phyloP scores from a whole-genome alignment of 208 protist species.

The Phytomonas sp. region DNA sequence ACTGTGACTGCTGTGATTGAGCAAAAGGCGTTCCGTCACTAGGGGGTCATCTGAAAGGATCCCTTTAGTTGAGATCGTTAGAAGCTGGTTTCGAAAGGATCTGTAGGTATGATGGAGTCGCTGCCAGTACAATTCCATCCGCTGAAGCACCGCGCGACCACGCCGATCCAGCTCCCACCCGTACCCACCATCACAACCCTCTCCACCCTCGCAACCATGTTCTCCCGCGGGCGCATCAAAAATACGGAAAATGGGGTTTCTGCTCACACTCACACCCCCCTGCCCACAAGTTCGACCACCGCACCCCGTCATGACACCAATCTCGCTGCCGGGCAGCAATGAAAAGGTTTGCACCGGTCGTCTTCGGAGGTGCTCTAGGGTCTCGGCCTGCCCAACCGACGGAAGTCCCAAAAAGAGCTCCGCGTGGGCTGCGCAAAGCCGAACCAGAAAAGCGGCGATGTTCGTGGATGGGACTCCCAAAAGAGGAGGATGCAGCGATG shows the following conservation, averaged over 20 bases:
- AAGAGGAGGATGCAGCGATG: too few species aligned
- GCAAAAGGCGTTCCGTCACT: slow-evolving; percentile 56
- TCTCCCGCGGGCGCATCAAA: too few species aligned
- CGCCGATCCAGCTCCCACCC: too few species aligned
- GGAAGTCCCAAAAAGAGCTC: slow-evolving; percentile 25
- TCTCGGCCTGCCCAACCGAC: neutral
- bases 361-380: too few species aligned
- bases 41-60: neutral
- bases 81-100: slow-evolving; percentile 43
- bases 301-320: too few species aligned
- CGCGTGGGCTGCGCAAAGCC: slow-evolving; percentile 17
- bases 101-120: slow-evolving; percentile 64
- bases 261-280: too few species aligned
- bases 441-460: slow-evolving; percentile 8
- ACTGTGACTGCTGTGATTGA: slow-evolving; percentile 47
- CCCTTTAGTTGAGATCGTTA: slow-evolving; percentile 9
- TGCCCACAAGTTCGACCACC: too few species aligned
- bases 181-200: neutral
- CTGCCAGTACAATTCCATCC: slow-evolving; percentile 58
- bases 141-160: slow-evolving; percentile 18
- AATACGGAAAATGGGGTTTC: too few species aligned
- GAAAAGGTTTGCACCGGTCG: too few species aligned
- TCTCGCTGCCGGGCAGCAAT: too few species aligned
- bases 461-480: too few species aligned
- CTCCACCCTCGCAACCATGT: neutral